Evolutionary conservation across 805 yeast species (phyloP).

Genomic region (Starmerella scarabaei): DNA sequence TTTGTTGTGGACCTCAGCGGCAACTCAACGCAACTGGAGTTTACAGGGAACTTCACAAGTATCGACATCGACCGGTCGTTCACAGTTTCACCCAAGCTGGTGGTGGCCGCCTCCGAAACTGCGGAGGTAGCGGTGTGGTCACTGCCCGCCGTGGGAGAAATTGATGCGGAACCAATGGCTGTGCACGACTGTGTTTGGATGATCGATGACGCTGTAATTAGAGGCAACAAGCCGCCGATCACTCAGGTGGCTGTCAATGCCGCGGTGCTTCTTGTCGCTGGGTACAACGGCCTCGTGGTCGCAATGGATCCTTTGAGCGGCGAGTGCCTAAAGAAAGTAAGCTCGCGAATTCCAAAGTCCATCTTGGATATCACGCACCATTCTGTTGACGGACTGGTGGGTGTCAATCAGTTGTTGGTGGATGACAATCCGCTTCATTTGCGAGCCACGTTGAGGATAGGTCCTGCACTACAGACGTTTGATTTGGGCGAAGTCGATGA

Average conservation of each 20-base stretch:
- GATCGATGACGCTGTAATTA: neutral
- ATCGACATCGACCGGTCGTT: constrained; percentile 12
- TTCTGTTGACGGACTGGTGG: constrained; percentile 17
- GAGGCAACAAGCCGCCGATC: constrained; percentile 15
- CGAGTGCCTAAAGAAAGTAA: constrained; percentile 20
- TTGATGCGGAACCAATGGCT: neutral
- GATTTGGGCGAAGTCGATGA: constrained; percentile 20
- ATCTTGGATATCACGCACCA: constrained; percentile 20
- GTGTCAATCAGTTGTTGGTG: constrained; percentile 22
- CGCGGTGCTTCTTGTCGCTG: constrained; percentile 22
- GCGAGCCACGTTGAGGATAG: constrained; percentile 23
- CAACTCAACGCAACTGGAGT: too few species aligned
- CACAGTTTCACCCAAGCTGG: constrained; percentile 6
- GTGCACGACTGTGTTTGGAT: neutral
- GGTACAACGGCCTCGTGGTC: constrained; percentile 22
- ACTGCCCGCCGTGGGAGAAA: constrained; percentile 2
- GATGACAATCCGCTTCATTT: constrained; percentile 24
- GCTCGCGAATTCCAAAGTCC: constrained; percentile 22
- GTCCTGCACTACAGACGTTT: constrained; percentile 23
- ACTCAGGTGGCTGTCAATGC: constrained; percentile 25
- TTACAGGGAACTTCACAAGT: too few species aligned
- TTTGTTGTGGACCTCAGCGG: constrained; percentile 7
- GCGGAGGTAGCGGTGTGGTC: constrained; percentile 11
- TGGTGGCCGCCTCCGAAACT: constrained; percentile 9
- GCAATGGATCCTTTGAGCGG: constrained; percentile 25